These are phyloP conservation scores for Grigorovia jiainica DNA, from an alignment of 805 yeast genomes.

Conservation along the genomic window DNA sequence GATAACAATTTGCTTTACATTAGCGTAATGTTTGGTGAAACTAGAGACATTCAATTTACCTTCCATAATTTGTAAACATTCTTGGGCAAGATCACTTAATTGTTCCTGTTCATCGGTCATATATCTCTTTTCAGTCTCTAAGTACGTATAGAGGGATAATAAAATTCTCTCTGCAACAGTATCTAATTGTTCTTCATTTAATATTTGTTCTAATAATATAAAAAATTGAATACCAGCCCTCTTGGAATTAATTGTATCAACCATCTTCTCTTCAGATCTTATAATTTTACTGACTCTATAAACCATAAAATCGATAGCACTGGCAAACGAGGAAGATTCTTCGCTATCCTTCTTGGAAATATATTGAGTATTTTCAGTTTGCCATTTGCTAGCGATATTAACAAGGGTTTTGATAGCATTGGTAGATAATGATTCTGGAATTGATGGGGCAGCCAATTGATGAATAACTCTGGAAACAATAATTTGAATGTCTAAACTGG, in stretches of 20 bases:
- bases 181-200: slow-evolving; percentile 34
- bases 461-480: slow-evolving; percentile 61
- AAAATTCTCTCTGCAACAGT: slow-evolving; percentile 41
- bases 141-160: slow-evolving; percentile 43
- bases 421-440: slow-evolving; percentile 52
- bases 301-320: slow-evolving; percentile 34
- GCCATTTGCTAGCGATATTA: slow-evolving; percentile 54
- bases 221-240: slow-evolving; percentile 58
- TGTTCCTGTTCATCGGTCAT: slow-evolving; percentile 40
- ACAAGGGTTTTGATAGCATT: slow-evolving; percentile 63
- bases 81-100: slow-evolving; percentile 43
- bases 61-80: slow-evolving; percentile 61
- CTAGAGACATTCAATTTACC: slow-evolving; percentile 60
- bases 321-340: slow-evolving; percentile 16
- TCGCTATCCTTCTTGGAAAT: slow-evolving; percentile 23
- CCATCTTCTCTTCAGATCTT: slow-evolving; percentile 54
- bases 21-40: slow-evolving; percentile 51
- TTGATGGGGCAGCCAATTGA: slow-evolving; percentile 72
- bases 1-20: slow-evolving; percentile 51
- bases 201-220: slow-evolving; percentile 52
- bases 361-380: slow-evolving; percentile 32
- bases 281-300: slow-evolving; percentile 52
- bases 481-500: slow-evolving; percentile 47
- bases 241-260: slow-evolving; percentile 49
- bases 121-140: slow-evolving; percentile 29